Base-by-base conservation (phyloP, 805 yeast genomes). In the Saccharomycopsis sp. region DNA sequence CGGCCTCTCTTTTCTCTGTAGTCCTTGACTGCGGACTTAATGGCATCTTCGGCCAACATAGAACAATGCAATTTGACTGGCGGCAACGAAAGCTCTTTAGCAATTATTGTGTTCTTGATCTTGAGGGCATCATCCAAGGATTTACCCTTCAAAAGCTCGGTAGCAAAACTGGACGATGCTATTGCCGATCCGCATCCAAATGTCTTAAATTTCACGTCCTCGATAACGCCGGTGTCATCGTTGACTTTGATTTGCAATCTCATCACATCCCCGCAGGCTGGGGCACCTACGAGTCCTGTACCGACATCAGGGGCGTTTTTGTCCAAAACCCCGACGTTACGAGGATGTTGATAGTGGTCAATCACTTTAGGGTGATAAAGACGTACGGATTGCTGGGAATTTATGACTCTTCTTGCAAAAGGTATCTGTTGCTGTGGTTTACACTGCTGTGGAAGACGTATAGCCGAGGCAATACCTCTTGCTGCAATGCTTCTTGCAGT, bases 261-360 rank as follows among this genome's bases (percentile, higher is more conserved):
- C 97, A 94, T 94, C 52, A 94, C 99, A 76, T 94, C 99, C 58
- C 99, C 99, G 76, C 99, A 94, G 0, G 99, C 99, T 57, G 99
- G 98, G 0, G 99, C 98, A 58, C 99, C 99, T 15, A 94, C 99
- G 52, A 94, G 79, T 0, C 99, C 99, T 0, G 98, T 94, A 51
- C 99, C 99, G 12, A 94, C 97, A 65, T 84, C 82, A 17, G 74
- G 68, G 60, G 82, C 80, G 57, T 78, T 79, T 73, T 92, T 91
- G 74, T 92, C 90, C 72, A 94, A 75, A 3, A 97, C 82, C 17
- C 99, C 99, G 25, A 94, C 98, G 70, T 94, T 94, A 73, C 99
- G 83, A 62, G 99, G 99, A 75, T 93, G 92, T 68, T 89, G 85
- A 74, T 94, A 94, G 71, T 94, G 99, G 70, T 94, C 98, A 66